Percentiles rank a stretch among this genome's conserved stretches.
These are phyloP conservation scores for Tuber microsphaerosporum DNA, from an alignment of 495 filamentous ascomycete genomes.

Conservation along the genomic window DNA sequence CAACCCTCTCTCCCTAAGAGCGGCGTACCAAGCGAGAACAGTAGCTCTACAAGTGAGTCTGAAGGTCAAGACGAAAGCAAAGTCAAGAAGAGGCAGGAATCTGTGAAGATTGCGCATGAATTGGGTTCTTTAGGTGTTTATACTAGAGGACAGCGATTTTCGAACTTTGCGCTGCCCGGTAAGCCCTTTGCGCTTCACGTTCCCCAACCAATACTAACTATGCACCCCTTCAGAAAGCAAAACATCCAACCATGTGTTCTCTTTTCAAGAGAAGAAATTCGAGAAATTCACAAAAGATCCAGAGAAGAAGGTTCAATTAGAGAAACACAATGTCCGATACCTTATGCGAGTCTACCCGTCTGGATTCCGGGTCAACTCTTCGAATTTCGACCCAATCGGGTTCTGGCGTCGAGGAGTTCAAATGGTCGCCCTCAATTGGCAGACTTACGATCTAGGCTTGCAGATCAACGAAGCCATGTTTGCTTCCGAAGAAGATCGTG, in stretches of 20 bases:
- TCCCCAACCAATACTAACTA: constrained; percentile 32
- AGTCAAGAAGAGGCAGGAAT: constrained; percentile 70
- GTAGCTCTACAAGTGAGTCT: constrained; percentile 52
- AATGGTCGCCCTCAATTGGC: constrained; percentile 96
- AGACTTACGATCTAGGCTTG: constrained; percentile 90
- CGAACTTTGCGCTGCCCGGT: constrained; percentile 41
- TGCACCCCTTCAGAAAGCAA: constrained; percentile 66
- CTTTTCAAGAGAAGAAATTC: constrained; percentile 80
- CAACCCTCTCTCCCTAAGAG: constrained; percentile 43
- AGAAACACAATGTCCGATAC: constrained; percentile 81
- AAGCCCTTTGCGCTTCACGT: constrained; percentile 8
- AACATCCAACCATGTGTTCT: constrained; percentile 85
- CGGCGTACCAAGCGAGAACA: constrained; percentile 45
- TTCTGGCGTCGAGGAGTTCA: constrained; percentile 94
- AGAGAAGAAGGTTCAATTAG: constrained; percentile 65
- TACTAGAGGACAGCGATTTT: constrained; percentile 75
- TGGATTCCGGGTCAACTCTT: constrained; percentile 67
- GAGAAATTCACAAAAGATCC: constrained; percentile 63
- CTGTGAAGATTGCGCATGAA: constrained; percentile 76
- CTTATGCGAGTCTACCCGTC: constrained; percentile 92
- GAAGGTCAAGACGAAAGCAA: constrained; percentile 47
- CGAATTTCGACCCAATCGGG: constrained; percentile 84
- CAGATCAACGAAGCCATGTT: constrained; percentile 98
- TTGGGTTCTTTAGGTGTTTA: constrained; percentile 86
- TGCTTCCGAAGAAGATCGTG: constrained; percentile 75